Evolutionary conservation across 768 basidiomycete genomes (phyloP).

Genomic region (Trametes punicea): DNA sequence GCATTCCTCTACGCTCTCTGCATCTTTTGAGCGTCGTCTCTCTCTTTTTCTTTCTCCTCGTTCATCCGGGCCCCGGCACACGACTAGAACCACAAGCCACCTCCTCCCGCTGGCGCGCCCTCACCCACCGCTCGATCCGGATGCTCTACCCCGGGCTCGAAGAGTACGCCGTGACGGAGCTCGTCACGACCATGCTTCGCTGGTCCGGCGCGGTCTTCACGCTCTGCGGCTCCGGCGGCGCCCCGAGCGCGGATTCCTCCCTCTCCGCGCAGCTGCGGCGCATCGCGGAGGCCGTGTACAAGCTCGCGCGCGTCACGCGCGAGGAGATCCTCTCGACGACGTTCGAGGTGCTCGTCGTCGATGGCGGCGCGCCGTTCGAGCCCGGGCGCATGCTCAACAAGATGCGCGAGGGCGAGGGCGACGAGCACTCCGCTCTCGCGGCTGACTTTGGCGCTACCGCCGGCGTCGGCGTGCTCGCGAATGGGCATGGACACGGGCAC

Average conservation of each 20-base stretch:
- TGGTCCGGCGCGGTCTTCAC: constrained; percentile 69
- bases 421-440: constrained; percentile 10
- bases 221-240: constrained; percentile 55
- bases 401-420: constrained; percentile 52
- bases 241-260: constrained; percentile 37
- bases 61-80: background rate
- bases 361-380: constrained; percentile 50
- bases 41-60: background rate
- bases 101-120: constrained; percentile 72
- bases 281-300: constrained; percentile 61
- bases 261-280: constrained; percentile 60
- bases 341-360: constrained; percentile 66
- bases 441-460: background rate
- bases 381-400: constrained; percentile 54
- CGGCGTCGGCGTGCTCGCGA: background rate
- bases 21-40: background rate
- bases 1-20: constrained; percentile 6
- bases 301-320: constrained; percentile 57
- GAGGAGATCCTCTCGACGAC: constrained; percentile 78
- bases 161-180: constrained; percentile 66
- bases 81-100: constrained; percentile 68
- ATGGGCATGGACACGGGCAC: background rate
- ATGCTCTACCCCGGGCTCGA: constrained; percentile 61
- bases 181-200: constrained; percentile 69
- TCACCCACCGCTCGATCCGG: constrained; percentile 69